Evolutionary conservation across 352 stramenopile species (phyloP).

Genomic region (Phytophthora ohioensis): DNA sequence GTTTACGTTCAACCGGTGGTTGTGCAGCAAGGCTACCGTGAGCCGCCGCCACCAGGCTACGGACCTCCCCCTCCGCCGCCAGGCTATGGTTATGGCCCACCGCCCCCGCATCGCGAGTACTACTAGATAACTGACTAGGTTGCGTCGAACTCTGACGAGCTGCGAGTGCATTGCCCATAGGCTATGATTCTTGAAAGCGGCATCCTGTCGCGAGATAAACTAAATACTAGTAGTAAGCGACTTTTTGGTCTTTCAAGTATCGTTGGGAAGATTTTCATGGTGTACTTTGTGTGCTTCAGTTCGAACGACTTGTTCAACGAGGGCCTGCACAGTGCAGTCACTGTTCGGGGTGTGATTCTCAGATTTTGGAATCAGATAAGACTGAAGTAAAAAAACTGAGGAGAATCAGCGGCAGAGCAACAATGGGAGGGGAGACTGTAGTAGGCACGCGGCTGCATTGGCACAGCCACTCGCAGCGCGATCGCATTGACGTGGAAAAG

Average conservation of each 20-base stretch:
- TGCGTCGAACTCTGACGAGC: too few species aligned
- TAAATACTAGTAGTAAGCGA: neutral
- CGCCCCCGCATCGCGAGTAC: slow-evolving; percentile 28
- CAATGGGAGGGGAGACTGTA: slow-evolving; percentile 43
- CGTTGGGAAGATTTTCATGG: too few species aligned
- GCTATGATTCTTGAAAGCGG: too few species aligned
- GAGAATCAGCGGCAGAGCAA: neutral
- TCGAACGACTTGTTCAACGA: neutral
- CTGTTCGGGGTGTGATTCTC: slow-evolving; percentile 3
- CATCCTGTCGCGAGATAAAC: neutral
- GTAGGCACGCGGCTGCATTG: slow-evolving; percentile 77
- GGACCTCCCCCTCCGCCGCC: slow-evolving; percentile 26
- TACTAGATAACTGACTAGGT: slow-evolving; percentile 15
- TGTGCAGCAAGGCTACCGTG: slow-evolving; percentile 33
- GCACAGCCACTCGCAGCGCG: slow-evolving; percentile 63
- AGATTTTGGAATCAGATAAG: slow-evolving; percentile 29
- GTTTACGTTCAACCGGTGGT: slow-evolving; percentile 42
- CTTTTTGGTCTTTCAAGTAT: neutral
- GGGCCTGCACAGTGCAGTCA: neutral
- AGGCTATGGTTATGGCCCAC: slow-evolving; percentile 20
- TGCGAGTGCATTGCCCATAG: too few species aligned
- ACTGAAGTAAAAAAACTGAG: neutral
- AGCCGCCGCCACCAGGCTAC: slow-evolving; percentile 27
- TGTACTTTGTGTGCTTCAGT: too few species aligned
- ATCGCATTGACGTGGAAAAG: slow-evolving; percentile 54